Evolutionary conservation across 352 stramenopile genomes (phyloP).

Genomic region (Phytophthora meadii): DNA sequence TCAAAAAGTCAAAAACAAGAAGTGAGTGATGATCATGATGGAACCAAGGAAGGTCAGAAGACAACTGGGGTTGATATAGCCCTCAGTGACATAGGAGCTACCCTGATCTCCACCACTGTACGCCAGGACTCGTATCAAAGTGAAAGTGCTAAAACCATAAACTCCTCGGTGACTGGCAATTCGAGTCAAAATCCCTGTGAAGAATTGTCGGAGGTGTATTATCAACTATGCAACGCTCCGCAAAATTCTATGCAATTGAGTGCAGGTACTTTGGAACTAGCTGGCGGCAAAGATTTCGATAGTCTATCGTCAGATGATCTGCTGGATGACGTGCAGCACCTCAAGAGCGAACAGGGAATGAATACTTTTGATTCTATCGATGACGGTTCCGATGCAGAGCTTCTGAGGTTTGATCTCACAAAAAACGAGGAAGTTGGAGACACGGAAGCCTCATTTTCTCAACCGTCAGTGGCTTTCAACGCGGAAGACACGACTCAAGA

Average conservation of each 20-base stretch:
- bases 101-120: background rate
- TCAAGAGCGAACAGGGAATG: slow-evolving; percentile 6
- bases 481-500: background rate
- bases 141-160: slow-evolving; percentile 1
- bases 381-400: slow-evolving; percentile 2
- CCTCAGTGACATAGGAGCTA: background rate
- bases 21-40: background rate
- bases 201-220: slow-evolving; percentile 28
- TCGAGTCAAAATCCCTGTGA: slow-evolving; percentile 13
- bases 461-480: background rate
- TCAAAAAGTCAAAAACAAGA: slow-evolving; percentile 6
- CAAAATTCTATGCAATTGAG: background rate
- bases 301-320: slow-evolving; percentile 49
- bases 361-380: slow-evolving; percentile 6
- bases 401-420: slow-evolving; percentile 5
- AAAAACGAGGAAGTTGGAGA: background rate
- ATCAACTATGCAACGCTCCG: slow-evolving; percentile 27
- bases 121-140: background rate
- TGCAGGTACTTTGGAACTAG: slow-evolving; percentile 30
- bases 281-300: slow-evolving; percentile 26
- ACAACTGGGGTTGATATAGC: background rate
- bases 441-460: background rate
- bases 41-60: background rate
- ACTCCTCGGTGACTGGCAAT: background rate
- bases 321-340: slow-evolving; percentile 32